Evolutionary conservation across 2,329 filamentous ascomycete species (phyloP), one percentile per base, ranked within the genome.

Genomic region (Endocalyx cinctus): DNA sequence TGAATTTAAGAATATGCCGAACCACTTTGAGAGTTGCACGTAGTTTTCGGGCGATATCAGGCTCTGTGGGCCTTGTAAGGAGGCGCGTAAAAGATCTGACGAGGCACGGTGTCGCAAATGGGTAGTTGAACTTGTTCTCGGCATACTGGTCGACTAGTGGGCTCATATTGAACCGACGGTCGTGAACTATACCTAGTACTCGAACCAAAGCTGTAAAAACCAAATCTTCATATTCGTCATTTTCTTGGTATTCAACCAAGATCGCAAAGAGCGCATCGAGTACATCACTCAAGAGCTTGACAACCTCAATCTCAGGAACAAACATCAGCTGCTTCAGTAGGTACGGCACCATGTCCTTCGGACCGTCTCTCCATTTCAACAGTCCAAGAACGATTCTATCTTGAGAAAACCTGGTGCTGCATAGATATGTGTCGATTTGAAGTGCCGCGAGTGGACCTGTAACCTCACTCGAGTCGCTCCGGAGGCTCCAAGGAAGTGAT

Each of bases 221-320:
- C 12, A 95, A 64, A 51, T 97, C 90, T 53, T 97, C 92, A 43
- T 88, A 89, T 53, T 94, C 87, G 44, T 94, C 87, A 45, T 87
- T 87, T 8, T 87, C 87, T n/a, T 87, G 80, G 51, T 94, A 82
- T 48, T 96, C 88, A 18, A 94, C 86, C 17, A 97, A 68, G 17
- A 96, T 88, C 5, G 87, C 84, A 54, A 98, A 98, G 1, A 98
- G 74, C 0, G 87, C 79, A 57, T 95, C 87, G 33, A 98, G 82
- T 1, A 97, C 88, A 49, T 94, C 84, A 42, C 77, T 84, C 6
- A 97, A 67, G 26, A 97, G 74, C 65, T 97, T 98, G 42, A 98
- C 92, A 20, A 98, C 86, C 61, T 98, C 94, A 35, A 97, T 95
- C 57, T 98, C 92, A 0, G 92, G 86, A 1, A 98, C 89, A 46